A percentile compares a stretch with the other conserved stretches of the same genome.
Evolutionary conservation across 306 rosid genomes (phyloP).

Genomic region (Herpetospermum pedunculosum): DNA sequence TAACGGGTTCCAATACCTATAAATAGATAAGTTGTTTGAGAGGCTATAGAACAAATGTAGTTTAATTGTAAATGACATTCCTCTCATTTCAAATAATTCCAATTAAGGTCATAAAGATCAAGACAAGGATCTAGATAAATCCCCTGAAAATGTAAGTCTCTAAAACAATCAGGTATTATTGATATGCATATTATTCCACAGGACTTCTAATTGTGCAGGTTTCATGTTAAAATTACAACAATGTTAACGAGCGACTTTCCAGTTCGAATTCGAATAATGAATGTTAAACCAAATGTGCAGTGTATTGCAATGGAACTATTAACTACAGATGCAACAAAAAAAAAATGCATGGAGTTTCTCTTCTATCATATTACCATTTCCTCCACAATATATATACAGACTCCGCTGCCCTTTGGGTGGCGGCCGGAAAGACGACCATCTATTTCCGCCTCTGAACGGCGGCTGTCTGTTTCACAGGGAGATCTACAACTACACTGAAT

Average conservation of each 20-base stretch:
- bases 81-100: too few species aligned
- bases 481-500: slow-evolving; percentile 42
- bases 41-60: too few species aligned
- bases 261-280: background rate
- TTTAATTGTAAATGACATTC: too few species aligned
- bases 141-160: background rate
- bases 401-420: slow-evolving; percentile 61
- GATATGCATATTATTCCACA: slow-evolving; percentile 28
- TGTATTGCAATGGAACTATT: background rate
- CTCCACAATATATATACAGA: slow-evolving; percentile 83
- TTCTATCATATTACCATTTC: slow-evolving; percentile 46
- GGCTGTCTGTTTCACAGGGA: slow-evolving; percentile 46
- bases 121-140: background rate
- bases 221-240: slow-evolving; percentile 43
- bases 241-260: slow-evolving; percentile 26
- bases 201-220: slow-evolving; percentile 41
- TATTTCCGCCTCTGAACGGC: slow-evolving; percentile 31
- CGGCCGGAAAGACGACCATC: slow-evolving; percentile 39
- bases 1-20: too few species aligned
- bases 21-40: too few species aligned
- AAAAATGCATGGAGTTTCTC: slow-evolving; percentile 11
- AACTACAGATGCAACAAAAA: background rate
- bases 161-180: slow-evolving; percentile 8
- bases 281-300: background rate
- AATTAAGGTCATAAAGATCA: too few species aligned